Conservation (phyloP, 331 rosid genomes). For the Quercus phellos region DNA sequence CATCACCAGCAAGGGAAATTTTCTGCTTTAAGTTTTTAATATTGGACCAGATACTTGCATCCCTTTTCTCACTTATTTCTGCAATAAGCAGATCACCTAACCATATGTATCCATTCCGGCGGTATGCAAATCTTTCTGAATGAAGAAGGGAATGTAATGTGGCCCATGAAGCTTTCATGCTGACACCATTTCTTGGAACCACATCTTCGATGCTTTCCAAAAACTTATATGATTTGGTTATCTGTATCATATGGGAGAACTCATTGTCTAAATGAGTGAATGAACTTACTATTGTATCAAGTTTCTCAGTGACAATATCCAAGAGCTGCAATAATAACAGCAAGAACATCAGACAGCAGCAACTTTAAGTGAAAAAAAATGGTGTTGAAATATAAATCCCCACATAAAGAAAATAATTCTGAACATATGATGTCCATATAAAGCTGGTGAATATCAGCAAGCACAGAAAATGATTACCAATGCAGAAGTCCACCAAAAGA, state of each 20-base stretch:
- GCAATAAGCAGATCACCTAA: conserved; percentile 90
- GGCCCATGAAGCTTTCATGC: conserved; percentile 73
- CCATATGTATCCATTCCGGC: conserved; percentile 87
- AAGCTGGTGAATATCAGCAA: conserved; percentile 1
- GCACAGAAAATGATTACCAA: background rate
- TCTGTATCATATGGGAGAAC: conserved; percentile 76
- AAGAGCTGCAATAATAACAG: conserved; percentile 63
- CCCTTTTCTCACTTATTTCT: conserved; percentile 71
- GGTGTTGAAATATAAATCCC: background rate
- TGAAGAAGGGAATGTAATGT: conserved; percentile 94
- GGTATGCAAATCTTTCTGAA: conserved; percentile 81
- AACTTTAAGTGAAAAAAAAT: conserved; percentile 18
- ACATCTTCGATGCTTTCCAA: conserved; percentile 61
- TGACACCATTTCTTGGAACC: conserved; percentile 56
- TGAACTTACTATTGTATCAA: conserved; percentile 65
- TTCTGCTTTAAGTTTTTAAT: conserved; percentile 67
- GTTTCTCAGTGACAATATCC: conserved; percentile 73
- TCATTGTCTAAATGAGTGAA: conserved; percentile 89
- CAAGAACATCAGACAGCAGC: conserved; percentile 19
- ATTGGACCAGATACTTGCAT: conserved; percentile 64
- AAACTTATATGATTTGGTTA: conserved; percentile 69
- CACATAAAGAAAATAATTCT: background rate
- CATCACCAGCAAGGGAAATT: conserved; percentile 58
- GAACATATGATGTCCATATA: background rate
- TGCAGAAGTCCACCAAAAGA: background rate